These are phyloP conservation scores for Dendrocalamus sinicus DNA, from an alignment of 176 grass and related monocot genomes.

Conservation along the genomic window DNA sequence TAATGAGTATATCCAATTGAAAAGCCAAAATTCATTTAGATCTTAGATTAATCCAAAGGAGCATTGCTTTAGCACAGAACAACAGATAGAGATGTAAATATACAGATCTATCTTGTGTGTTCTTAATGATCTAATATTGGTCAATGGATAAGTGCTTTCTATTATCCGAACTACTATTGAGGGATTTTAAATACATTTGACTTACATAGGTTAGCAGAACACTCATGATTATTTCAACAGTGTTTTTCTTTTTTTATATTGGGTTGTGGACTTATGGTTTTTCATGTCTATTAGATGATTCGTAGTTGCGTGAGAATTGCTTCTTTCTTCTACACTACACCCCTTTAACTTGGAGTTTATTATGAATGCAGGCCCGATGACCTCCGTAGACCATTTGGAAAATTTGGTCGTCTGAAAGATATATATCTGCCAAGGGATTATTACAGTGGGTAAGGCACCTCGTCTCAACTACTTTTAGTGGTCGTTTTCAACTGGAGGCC, in stretches of 20 bases:
- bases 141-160: not conserved
- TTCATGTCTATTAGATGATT: not conserved
- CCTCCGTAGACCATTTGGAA: slow-evolving; percentile 81
- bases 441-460: slow-evolving; percentile 68
- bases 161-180: not conserved
- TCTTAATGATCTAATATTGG: not conserved
- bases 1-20: not conserved
- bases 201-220: not conserved
- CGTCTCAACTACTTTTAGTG: not conserved
- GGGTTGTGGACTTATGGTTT: not conserved
- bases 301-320: not conserved
- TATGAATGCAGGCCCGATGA: slow-evolving; percentile 75
- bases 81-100: not conserved
- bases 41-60: not conserved
- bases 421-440: slow-evolving; percentile 90
- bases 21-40: slow-evolving; percentile 9
- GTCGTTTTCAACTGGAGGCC: not conserved
- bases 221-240: not conserved
- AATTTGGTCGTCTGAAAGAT: slow-evolving; percentile 87
- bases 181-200: not conserved
- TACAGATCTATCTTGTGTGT: not conserved
- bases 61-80: not conserved
- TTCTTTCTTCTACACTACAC: not conserved
- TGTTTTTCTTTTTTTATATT: not conserved
- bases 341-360: not conserved